These are phyloP conservation scores for Fusarium virguliforme DNA, from an alignment of 2,329 filamentous ascomycete species.

Conservation along the genomic window DNA sequence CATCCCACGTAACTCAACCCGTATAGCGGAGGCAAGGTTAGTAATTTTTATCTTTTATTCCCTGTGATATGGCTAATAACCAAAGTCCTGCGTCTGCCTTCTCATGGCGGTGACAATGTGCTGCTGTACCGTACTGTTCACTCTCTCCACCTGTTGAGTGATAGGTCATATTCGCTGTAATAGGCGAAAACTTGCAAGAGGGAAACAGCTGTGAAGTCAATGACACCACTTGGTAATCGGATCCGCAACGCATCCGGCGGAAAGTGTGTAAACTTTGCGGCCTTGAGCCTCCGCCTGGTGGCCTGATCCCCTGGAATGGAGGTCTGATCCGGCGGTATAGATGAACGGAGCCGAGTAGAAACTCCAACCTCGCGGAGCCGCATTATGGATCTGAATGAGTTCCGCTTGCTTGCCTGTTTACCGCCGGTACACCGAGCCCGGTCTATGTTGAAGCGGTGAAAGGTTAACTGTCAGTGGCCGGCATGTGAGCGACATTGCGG, in stretches of 20 bases:
- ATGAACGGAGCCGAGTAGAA: conserved; percentile 1
- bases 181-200: neutral
- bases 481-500: neutral
- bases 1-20: no score
- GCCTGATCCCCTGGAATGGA: neutral
- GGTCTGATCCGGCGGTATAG: neutral
- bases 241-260: conserved; percentile 3
- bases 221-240: conserved; percentile 4
- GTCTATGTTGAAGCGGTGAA: neutral
- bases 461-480: neutral
- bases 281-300: neutral
- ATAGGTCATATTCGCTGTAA: neutral
- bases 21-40: no score
- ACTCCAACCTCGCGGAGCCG: neutral
- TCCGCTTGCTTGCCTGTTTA: neutral
- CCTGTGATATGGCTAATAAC: no score
- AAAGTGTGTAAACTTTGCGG: neutral
- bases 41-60: no score
- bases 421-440: neutral
- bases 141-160: neutral
- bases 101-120: neutral
- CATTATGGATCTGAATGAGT: neutral
- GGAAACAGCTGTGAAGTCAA: neutral
- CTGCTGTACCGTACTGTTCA: neutral
- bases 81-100: neutral